phyloP scores from a whole-genome alignment of 805 yeast genomes.

The Zygotorulaspora chibaensis region DNA sequence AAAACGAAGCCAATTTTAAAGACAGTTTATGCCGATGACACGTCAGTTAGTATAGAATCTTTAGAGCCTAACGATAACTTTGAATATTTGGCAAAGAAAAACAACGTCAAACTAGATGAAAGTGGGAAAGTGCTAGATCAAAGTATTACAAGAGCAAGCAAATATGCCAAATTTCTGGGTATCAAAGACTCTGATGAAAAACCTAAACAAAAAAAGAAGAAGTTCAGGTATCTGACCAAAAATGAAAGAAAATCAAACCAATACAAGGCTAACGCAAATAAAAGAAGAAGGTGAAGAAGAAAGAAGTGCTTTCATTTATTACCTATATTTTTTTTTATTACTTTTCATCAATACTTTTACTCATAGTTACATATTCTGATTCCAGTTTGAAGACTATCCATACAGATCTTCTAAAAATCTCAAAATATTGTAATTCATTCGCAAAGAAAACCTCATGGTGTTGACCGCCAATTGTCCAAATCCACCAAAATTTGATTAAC shows the following conservation, averaged over 20 bases:
- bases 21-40: conserved; percentile 36
- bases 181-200: conserved; percentile 40
- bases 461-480: conserved; percentile 39
- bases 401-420: conserved; percentile 76
- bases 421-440: conserved; percentile 59
- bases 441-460: conserved; percentile 50
- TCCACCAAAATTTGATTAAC: conserved; percentile 71
- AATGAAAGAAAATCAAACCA: conserved; percentile 63
- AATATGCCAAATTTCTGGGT: conserved; percentile 70
- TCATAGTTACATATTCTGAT: conserved; percentile 49
- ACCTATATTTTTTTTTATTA: background rate
- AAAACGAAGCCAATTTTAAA: conserved; percentile 33
- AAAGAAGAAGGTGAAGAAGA: conserved; percentile 17
- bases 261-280: conserved; percentile 42
- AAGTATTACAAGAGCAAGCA: conserved; percentile 73
- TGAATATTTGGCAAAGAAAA: conserved; percentile 58
- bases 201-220: conserved; percentile 52
- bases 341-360: conserved; percentile 8
- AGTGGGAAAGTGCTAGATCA: conserved; percentile 67
- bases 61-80: conserved; percentile 47
- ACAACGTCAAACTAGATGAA: conserved; percentile 65
- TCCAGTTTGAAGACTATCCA: conserved; percentile 89
- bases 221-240: conserved; percentile 84
- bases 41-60: conserved; percentile 47
- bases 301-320: background rate